Percentiles rank a stretch among this genome's conserved stretches.
These are phyloP conservation scores for Chrysanthemum makinoi DNA, from an alignment of 129 eudicot genomes.

Conservation along the genomic window DNA sequence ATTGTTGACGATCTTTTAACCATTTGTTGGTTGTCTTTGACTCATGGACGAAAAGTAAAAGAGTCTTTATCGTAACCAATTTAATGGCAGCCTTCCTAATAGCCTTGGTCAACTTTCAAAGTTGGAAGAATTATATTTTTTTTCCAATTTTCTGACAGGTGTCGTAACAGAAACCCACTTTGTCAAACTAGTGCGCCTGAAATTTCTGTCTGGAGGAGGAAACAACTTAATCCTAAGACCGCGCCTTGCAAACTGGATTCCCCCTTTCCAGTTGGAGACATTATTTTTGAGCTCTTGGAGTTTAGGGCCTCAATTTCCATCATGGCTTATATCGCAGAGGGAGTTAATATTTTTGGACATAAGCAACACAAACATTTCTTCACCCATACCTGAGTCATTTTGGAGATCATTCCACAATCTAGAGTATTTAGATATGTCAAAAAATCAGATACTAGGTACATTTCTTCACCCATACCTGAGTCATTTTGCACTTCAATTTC, in stretches of 20 bases:
- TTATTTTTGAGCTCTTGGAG: background rate
- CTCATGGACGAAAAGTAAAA: too few species aligned
- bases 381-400: background rate
- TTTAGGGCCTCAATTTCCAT: background rate
- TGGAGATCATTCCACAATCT: background rate
- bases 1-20: background rate
- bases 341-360: background rate
- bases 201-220: background rate
- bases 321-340: background rate
- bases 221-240: background rate
- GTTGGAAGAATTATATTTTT: background rate
- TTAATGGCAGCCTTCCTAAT: background rate
- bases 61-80: too few species aligned
- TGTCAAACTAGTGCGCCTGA: background rate
- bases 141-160: background rate
- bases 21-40: too few species aligned
- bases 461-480: too few species aligned
- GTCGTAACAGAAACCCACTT: background rate
- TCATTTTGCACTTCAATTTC: too few species aligned
- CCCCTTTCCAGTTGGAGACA: background rate
- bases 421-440: background rate
- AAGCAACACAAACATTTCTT: background rate
- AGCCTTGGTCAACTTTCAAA: background rate
- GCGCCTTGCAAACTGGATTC: background rate
- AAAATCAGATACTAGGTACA: background rate